A percentile compares a stretch with the other conserved stretches of the same genome.
These are phyloP conservation scores for Amphichorda felina DNA, from an alignment of 2,329 filamentous ascomycete genomes.

Conservation along the genomic window DNA sequence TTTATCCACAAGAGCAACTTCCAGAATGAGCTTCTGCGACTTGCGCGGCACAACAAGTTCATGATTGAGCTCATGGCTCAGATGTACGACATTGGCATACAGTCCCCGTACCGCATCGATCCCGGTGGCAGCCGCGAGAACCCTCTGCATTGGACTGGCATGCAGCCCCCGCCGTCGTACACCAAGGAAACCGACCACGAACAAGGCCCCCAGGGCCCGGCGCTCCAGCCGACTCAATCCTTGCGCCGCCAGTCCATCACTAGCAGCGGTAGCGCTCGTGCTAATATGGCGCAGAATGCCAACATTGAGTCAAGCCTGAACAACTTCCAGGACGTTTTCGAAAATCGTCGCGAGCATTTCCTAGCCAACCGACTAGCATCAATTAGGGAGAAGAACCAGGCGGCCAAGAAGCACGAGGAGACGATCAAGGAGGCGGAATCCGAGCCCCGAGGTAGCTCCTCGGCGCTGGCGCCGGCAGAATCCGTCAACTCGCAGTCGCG, in stretches of 20 bases:
- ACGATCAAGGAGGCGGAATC: conserved; percentile 3
- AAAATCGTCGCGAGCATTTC: conserved; percentile 23
- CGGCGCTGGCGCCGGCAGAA: conserved; percentile 11
- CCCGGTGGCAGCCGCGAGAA: conserved; percentile 59
- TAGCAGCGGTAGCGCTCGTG: conserved; percentile 7
- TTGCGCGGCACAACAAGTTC: conserved; percentile 88
- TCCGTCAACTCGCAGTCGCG: conserved; percentile 14
- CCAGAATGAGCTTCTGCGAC: conserved; percentile 85
- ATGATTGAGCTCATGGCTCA: conserved; percentile 82
- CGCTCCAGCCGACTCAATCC: not conserved
- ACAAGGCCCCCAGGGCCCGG: not conserved
- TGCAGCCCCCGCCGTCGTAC: conserved; percentile 21
- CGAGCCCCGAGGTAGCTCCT: conserved; percentile 13
- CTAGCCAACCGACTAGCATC: conserved; percentile 22
- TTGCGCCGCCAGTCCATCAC: conserved; percentile 6
- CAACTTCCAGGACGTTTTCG: conserved; percentile 34
- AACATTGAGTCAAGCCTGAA: conserved; percentile 18
- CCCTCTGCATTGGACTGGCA: conserved; percentile 44
- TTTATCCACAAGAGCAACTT: conserved; percentile 98
- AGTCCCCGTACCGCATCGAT: conserved; percentile 52
- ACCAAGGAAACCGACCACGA: conserved; percentile 12
- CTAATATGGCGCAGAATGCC: conserved; percentile 6
- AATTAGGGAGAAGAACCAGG: conserved; percentile 23
- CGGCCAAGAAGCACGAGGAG: conserved; percentile 13
- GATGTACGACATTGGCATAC: conserved; percentile 74